These are phyloP conservation scores for Nitzschia sp. DNA, from an alignment of 108 stramenopile genomes.

Conservation along the genomic window DNA sequence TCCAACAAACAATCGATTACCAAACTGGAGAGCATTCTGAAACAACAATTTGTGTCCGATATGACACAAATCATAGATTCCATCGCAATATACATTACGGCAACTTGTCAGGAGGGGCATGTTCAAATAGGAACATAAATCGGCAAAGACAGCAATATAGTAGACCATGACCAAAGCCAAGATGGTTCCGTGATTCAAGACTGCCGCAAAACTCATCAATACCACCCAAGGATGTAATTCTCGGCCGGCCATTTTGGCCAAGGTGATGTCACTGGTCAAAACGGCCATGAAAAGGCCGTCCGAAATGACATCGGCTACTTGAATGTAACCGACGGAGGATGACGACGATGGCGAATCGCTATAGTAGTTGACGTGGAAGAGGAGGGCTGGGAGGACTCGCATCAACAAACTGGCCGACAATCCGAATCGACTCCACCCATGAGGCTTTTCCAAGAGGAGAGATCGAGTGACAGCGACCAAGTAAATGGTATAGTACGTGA, in stretches of 20 bases:
- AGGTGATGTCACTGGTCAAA: slow-evolving; percentile 78
- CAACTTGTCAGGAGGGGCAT: slow-evolving; percentile 87
- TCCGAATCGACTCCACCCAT: slow-evolving; percentile 86
- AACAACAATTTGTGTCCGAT: slow-evolving; percentile 87
- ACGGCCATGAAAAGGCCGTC: slow-evolving; percentile 89
- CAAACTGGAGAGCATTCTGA: slow-evolving; percentile 77
- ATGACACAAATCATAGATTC: slow-evolving; percentile 90
- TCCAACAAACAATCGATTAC: slow-evolving; percentile 89
- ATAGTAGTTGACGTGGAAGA: slow-evolving; percentile 54
- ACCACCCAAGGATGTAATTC: slow-evolving; percentile 89
- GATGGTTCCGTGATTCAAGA: slow-evolving; percentile 74
- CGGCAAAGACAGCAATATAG: slow-evolving; percentile 90
- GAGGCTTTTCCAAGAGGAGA: slow-evolving; percentile 51
- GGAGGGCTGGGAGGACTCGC: slow-evolving; percentile 74
- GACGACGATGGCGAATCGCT: too few species aligned
- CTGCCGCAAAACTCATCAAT: slow-evolving; percentile 77
- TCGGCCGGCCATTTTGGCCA: slow-evolving; percentile 90
- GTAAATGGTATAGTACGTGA: slow-evolving; percentile 67
- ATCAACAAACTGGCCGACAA: slow-evolving; percentile 70
- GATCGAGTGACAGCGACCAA: slow-evolving; percentile 63
- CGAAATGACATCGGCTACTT: slow-evolving; percentile 66
- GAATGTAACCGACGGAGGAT: not conserved
- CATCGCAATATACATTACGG: slow-evolving; percentile 76
- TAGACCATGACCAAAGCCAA: slow-evolving; percentile 77
- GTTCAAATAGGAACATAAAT: slow-evolving; percentile 85